Conservation (phyloP, 805 yeast species). For the Wilhelminamyces savonicus region DNA sequence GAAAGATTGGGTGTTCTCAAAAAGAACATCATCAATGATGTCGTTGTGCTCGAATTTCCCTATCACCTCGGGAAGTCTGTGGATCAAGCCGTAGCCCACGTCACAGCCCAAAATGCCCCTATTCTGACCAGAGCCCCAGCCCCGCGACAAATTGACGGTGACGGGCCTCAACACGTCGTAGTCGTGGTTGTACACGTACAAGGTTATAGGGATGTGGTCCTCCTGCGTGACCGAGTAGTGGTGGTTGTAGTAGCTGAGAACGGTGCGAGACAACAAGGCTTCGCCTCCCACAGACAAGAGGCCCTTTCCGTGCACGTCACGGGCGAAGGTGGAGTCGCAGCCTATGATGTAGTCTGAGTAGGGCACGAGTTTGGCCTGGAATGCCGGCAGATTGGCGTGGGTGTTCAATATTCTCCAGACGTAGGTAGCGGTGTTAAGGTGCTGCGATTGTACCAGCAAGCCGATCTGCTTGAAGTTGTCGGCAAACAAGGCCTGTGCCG, state of each 20-base stretch:
- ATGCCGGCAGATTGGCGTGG: constrained; percentile 74
- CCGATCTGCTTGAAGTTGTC: constrained; percentile 51
- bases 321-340: constrained; percentile 47
- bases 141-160: constrained; percentile 55
- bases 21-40: constrained; percentile 27
- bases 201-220: constrained; percentile 33
- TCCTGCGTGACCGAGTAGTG: constrained; percentile 25
- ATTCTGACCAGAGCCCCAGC: constrained; percentile 62
- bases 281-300: constrained; percentile 84
- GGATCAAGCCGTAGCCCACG: constrained; percentile 88
- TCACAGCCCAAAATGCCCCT: constrained; percentile 86
- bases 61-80: constrained; percentile 69
- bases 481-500: constrained; percentile 10
- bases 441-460: constrained; percentile 68
- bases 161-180: constrained; percentile 84
- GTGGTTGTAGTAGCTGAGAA: constrained; percentile 51
- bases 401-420: constrained; percentile 84
- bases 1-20: constrained; percentile 22
- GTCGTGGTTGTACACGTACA: constrained; percentile 78
- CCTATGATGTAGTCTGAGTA: constrained; percentile 87
- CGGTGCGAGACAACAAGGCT: constrained; percentile 61
- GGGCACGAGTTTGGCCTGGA: constrained; percentile 73
- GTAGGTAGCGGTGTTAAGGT: constrained; percentile 66
- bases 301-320: constrained; percentile 53
- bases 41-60: constrained; percentile 40